Conservation (phyloP, 345 rosid genomes). For the Turnera subulata region DNA sequence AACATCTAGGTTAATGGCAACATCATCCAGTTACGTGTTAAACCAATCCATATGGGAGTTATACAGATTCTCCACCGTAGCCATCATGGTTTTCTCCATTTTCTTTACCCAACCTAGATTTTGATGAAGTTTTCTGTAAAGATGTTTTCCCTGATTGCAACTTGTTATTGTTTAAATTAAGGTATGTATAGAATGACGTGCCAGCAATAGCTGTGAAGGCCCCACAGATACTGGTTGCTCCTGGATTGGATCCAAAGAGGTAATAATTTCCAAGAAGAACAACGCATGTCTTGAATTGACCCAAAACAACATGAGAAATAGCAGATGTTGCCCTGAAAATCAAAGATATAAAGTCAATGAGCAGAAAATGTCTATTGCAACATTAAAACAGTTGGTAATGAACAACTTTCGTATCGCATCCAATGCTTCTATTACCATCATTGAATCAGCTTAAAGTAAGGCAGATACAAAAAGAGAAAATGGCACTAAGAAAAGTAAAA, state of each 20-base stretch:
- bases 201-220: conserved; percentile 66
- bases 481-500: too few species aligned
- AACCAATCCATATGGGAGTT: background rate
- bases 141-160: conserved; percentile 35
- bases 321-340: conserved; percentile 68
- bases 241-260: conserved; percentile 61
- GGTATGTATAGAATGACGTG: conserved; percentile 59
- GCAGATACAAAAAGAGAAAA: too few species aligned
- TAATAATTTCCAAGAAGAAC: conserved; percentile 61
- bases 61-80: conserved; percentile 26
- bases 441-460: too few species aligned
- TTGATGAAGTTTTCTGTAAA: conserved; percentile 27
- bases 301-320: conserved; percentile 64
- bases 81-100: conserved; percentile 34
- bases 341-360: background rate
- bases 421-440: too few species aligned
- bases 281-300: conserved; percentile 77
- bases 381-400: too few species aligned
- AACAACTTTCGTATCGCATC: too few species aligned
- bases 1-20: too few species aligned
- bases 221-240: conserved; percentile 51
- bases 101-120: conserved; percentile 48
- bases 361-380: background rate
- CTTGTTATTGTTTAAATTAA: conserved; percentile 36
- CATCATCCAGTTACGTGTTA: too few species aligned